A percentile compares a stretch with the other conserved stretches of the same genome.
phyloP scores from a whole-genome alignment of 2,329 filamentous ascomycete genomes.

The Beauveria medogensis region DNA sequence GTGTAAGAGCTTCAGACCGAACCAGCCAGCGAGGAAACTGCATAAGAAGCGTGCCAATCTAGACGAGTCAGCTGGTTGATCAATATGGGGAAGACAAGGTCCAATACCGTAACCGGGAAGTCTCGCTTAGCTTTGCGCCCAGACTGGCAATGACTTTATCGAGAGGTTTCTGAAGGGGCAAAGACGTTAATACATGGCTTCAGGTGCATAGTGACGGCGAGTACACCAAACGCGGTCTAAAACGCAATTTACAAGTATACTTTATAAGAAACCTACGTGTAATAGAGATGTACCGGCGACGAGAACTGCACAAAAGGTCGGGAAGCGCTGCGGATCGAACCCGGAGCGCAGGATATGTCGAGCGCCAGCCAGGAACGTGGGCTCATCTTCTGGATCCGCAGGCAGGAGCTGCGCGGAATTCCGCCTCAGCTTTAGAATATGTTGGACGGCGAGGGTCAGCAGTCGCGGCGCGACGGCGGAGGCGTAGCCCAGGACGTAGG shows the following conservation, averaged over 20 bases:
- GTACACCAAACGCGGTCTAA: neutral
- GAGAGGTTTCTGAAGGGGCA: neutral
- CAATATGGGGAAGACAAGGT: neutral
- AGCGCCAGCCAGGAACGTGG: constrained; percentile 25
- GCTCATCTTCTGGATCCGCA: constrained; percentile 18
- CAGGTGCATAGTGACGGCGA: neutral
- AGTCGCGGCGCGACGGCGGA: constrained; percentile 50
- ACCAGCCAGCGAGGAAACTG: constrained; percentile 50
- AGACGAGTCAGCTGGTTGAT: neutral
- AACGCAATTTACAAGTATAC: no score
- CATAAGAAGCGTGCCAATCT: constrained; percentile 52
- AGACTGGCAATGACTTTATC: constrained; percentile 17
- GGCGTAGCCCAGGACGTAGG: constrained; percentile 53
- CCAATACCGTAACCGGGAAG: constrained; percentile 20
- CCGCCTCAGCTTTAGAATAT: constrained; percentile 32
- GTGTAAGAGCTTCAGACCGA: constrained; percentile 49
- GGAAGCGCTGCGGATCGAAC: constrained; percentile 48
- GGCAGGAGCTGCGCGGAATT: constrained; percentile 20
- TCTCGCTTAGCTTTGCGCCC: constrained; percentile 17
- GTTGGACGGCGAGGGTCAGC: constrained; percentile 44
- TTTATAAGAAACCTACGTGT: constrained; percentile 34
- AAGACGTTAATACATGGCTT: neutral
- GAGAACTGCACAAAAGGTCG: constrained; percentile 53
- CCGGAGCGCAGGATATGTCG: constrained; percentile 40
- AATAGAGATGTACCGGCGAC: constrained; percentile 54